Conservation (phyloP, 805 yeast genomes). For the Naumovozyma baii region DNA sequence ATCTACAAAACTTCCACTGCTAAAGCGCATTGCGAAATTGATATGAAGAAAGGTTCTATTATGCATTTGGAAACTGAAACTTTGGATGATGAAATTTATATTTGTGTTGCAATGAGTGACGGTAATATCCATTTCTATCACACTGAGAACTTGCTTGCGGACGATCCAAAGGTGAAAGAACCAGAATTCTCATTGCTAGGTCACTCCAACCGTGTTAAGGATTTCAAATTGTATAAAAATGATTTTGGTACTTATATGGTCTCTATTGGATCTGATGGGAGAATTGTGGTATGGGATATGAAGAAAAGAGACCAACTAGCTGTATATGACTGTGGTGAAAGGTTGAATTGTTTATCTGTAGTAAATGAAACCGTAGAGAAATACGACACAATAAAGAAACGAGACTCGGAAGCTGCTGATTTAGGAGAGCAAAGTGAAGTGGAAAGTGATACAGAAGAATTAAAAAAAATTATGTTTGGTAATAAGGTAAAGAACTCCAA, state of each 20-base stretch:
- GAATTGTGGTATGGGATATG: constrained; percentile 83
- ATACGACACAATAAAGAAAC: constrained; percentile 55
- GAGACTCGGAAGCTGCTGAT: constrained; percentile 43
- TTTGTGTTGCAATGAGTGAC: constrained; percentile 59
- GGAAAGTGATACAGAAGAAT: constrained; percentile 65
- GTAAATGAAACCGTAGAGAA: constrained; percentile 74
- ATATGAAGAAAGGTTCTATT: constrained; percentile 41
- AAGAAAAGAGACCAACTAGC: constrained; percentile 67
- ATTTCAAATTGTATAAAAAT: constrained; percentile 46
- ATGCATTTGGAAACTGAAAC: constrained; percentile 54
- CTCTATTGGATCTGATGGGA: constrained; percentile 89
- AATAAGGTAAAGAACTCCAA: constrained; percentile 33
- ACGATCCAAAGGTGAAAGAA: constrained; percentile 18
- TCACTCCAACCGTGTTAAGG: constrained; percentile 81
- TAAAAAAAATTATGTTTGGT: constrained; percentile 49
- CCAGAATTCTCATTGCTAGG: constrained; percentile 62
- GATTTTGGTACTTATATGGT: constrained; percentile 42
- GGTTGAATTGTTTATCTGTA: constrained; percentile 76
- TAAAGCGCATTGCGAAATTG: constrained; percentile 43
- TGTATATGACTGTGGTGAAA: constrained; percentile 81
- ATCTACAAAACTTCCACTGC: constrained; percentile 58
- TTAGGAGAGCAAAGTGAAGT: constrained; percentile 60
- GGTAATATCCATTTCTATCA: constrained; percentile 59
- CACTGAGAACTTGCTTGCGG: constrained; percentile 29
- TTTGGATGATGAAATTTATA: constrained; percentile 42